Evolutionary conservation across 2,329 filamentous ascomycete species (phyloP).

Genomic region (Biscogniauxia mediterranea): DNA sequence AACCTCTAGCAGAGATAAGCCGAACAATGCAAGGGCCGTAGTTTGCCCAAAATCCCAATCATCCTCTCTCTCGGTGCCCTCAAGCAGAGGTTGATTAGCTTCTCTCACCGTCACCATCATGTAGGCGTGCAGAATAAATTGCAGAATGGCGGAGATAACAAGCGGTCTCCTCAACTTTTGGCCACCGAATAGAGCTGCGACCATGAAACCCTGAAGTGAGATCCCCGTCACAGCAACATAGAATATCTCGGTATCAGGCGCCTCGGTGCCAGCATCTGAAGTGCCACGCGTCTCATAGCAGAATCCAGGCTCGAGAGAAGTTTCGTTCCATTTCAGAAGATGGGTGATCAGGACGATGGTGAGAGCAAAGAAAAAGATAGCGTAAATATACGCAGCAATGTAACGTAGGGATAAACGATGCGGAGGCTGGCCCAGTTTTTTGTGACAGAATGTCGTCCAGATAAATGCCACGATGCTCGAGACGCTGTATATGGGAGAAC

Average conservation of each 20-base stretch:
- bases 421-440: conserved; percentile 3
- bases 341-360: conserved; percentile 26
- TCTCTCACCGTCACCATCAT: conserved; percentile 31
- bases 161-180: conserved; percentile 19
- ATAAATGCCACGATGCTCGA: conserved; percentile 12
- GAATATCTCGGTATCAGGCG: conserved; percentile 26
- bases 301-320: conserved; percentile 18
- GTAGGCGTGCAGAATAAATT: conserved; percentile 34
- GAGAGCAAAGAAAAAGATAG: conserved; percentile 26
- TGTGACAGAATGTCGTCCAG: conserved; percentile 9
- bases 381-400: conserved; percentile 27
- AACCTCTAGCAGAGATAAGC: conserved; percentile 13
- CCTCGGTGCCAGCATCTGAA: conserved; percentile 14
- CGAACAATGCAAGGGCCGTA: conserved; percentile 29
- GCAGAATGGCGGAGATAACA: conserved; percentile 26
- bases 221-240: conserved; percentile 22
- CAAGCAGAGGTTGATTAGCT: conserved; percentile 30
- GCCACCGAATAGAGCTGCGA: conserved; percentile 18
- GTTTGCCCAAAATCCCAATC: conserved; percentile 35
- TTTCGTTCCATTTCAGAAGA: conserved; percentile 23
- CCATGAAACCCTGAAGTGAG: conserved; percentile 22
- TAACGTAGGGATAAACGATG: conserved; percentile 22
- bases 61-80: conserved; percentile 28
- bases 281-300: conserved; percentile 28
- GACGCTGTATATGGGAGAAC: conserved; percentile 4